Base-by-base conservation (phyloP, 73 alveolate genomes). In the Breviolum minutum region DNA sequence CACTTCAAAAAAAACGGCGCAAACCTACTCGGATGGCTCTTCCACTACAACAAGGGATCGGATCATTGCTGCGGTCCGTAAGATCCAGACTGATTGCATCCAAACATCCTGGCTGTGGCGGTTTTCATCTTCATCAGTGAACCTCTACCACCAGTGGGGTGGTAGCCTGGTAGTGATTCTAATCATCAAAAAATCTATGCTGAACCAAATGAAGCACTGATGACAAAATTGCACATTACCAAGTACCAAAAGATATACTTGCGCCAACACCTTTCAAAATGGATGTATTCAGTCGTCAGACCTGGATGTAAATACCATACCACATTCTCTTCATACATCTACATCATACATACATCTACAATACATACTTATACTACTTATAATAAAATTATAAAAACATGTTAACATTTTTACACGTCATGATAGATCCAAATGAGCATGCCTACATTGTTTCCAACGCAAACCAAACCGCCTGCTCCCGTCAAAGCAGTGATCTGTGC, bases 401-500 rank as follows among this genome's bases (percentile, higher is more conserved):
- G 0, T 71, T 71, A 8, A 40, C 32, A 12, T 71, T 16, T 71
- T 7, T 71, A 71, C 12, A 71, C 81, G 8, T 71, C 81, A 12
- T 71, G 26, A 8, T 20, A 8, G 26, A 71, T 71, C 4, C 29
- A 16, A 20, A 26, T 20, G 81, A 20, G 81, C 26, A 71, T 30
- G 26, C 12, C 1, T 8, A 26, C 32, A 9, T 71, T 1, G 8
- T 20, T 20, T 12, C 60, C 16, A 76, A 19, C 6, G 17, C 81
- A 8, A 71, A 40, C 54, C 54, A 40, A 24, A n/a, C 85, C 85
- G 63, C 95, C 95, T 88, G 95, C 95, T 19, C 95, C 95, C 27
- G 95, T 88, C 86, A 88, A 69, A 61, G 95, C 95, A 2, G 95
- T 88, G 86, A 29, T 19, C 61, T 88, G 85, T 7, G 95, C 95